A percentile compares a stretch with the other conserved stretches of the same genome.
These are phyloP conservation scores for Scedosporium dehoogii DNA, from an alignment of 2,329 filamentous ascomycete genomes.

Conservation along the genomic window DNA sequence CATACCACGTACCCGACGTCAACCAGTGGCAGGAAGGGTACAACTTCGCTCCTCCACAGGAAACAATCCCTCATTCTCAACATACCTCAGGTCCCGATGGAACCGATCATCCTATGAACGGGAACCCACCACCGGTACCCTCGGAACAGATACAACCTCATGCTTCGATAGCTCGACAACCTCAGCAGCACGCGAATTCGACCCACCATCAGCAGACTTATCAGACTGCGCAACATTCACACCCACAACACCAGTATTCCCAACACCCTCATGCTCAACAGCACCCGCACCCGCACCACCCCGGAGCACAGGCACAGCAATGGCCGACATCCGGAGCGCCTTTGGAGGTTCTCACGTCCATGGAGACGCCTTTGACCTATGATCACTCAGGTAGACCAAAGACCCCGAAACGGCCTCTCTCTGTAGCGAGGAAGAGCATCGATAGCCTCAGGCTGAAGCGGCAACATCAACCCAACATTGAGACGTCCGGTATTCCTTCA, in stretches of 20 bases:
- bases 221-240: not conserved
- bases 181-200: not conserved
- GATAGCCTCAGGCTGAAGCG: conserved; percentile 14
- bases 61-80: not conserved
- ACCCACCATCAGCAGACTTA: conserved; percentile 1
- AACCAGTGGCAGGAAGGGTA: conserved; percentile 6
- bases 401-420: conserved; percentile 11
- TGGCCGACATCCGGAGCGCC: not conserved
- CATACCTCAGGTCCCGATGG: not conserved
- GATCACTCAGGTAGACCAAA: conserved; percentile 7
- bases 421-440: conserved; percentile 11
- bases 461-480: conserved; percentile 3
- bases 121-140: not conserved
- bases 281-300: conserved; percentile 7
- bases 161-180: not conserved
- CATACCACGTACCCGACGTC: not conserved
- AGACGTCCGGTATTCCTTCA: not conserved
- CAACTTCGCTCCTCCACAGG: conserved; percentile 2
- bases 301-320: conserved; percentile 7
- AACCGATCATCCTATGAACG: conserved; percentile 5
- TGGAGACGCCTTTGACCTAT: not conserved
- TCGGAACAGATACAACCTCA: conserved; percentile 1
- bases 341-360: conserved; percentile 3
- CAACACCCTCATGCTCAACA: not conserved
- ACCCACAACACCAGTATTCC: conserved; percentile 6